Conservation (phyloP, 75 land plant species). For the Cupressus sempervirens region DNA sequence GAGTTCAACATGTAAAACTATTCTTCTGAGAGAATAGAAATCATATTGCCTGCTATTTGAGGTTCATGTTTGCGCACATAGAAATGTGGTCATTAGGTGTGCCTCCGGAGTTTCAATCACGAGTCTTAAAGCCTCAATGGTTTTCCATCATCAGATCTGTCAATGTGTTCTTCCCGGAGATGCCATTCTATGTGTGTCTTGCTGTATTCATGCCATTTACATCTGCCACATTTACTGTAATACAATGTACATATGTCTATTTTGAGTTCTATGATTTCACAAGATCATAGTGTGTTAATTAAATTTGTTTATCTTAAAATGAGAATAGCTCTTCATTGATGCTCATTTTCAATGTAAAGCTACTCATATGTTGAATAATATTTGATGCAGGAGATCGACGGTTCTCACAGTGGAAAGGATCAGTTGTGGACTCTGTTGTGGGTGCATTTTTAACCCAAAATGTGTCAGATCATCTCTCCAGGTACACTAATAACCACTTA, state of each 20-base stretch:
- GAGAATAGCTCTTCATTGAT: not conserved
- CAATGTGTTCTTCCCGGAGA: not conserved
- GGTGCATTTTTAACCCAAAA: slow-evolving; percentile 97
- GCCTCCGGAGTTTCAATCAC: not conserved
- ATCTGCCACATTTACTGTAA: not conserved
- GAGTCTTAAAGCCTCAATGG: not conserved
- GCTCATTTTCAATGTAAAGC: not conserved
- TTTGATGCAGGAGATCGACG: slow-evolving; percentile 73
- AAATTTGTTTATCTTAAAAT: not conserved
- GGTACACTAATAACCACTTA: slow-evolving; percentile 35
- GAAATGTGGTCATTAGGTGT: not conserved
- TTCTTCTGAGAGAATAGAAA: not conserved
- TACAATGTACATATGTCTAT: not conserved
- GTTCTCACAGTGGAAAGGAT: slow-evolving; percentile 95
- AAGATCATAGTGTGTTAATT: not conserved
- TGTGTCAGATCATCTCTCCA: slow-evolving; percentile 94
- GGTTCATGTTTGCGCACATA: not conserved
- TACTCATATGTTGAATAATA: not conserved
- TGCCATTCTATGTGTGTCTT: not conserved
- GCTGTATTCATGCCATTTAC: not conserved
- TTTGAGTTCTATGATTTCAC: not conserved
- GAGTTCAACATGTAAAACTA: not conserved
- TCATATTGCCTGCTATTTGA: not conserved
- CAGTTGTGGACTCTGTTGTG: slow-evolving; percentile 92
- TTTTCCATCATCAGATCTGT: not conserved